Conservation (phyloP, 192 early-diverging fungal genomes). For the Coemansia sp. region DNA sequence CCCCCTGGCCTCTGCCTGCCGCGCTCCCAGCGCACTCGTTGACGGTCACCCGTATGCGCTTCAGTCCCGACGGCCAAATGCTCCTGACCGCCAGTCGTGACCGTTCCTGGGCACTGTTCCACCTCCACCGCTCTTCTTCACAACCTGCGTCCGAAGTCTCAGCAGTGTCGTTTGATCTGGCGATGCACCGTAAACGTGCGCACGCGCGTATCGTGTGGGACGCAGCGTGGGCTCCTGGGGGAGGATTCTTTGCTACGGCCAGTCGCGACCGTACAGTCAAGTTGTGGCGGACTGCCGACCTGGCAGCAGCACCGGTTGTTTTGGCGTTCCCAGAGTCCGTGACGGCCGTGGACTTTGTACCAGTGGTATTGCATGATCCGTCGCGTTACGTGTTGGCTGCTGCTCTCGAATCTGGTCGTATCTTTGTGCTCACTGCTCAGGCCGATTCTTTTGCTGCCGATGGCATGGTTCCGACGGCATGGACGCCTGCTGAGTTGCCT, state of each 20-base stretch:
- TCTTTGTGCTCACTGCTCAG: constrained; percentile 56
- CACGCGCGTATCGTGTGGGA: constrained; percentile 96
- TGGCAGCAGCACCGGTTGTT: constrained; percentile 43
- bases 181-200: constrained; percentile 29
- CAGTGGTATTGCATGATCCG: neutral
- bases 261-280: constrained; percentile 91
- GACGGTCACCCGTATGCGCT: constrained; percentile 79
- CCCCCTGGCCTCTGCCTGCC: constrained; percentile 24
- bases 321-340: constrained; percentile 77
- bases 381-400: constrained; percentile 67
- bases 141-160: too few relatives aligned
- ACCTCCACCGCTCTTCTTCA: constrained; percentile 55
- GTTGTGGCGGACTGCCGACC: constrained; percentile 58
- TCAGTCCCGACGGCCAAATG: constrained; percentile 67
- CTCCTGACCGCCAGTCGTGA: constrained; percentile 83
- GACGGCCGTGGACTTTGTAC: constrained; percentile 81
- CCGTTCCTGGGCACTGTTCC: constrained; percentile 82
- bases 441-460: neutral
- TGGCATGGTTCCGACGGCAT: constrained; percentile 34
- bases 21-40: constrained; percentile 76
- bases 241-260: constrained; percentile 78
- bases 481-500: constrained; percentile 49
- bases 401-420: constrained; percentile 78
- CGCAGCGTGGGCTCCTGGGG: constrained; percentile 76
- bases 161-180: constrained; percentile 14